Percentiles rank a stretch among this genome's conserved stretches.
phyloP scores from a whole-genome alignment of 306 rosid species.

The Sophora flavescens region DNA sequence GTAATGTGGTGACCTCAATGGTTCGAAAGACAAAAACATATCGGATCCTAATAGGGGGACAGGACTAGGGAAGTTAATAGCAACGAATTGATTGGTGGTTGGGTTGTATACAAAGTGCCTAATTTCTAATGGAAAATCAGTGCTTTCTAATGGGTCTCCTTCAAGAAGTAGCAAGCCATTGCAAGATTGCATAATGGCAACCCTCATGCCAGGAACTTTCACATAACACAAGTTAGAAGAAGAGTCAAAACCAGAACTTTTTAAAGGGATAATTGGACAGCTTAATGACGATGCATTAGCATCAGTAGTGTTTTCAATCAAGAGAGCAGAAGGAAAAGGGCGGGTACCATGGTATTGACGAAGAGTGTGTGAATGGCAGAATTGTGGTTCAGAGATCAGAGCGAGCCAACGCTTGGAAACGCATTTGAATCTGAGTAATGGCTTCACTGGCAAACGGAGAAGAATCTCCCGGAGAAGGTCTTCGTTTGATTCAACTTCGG shows the following conservation, averaged over 20 bases:
- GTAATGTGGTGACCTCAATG: conserved; percentile 11
- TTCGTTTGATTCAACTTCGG: not conserved
- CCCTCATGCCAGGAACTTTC: not conserved
- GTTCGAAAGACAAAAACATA: conserved; percentile 20
- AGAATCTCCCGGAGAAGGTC: conserved; percentile 4
- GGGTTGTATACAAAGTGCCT: conserved; percentile 4
- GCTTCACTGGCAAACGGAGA: not conserved
- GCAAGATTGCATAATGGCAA: not conserved
- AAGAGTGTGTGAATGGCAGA: conserved; percentile 24
- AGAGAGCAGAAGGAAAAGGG: not conserved
- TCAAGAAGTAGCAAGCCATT: conserved; percentile 10
- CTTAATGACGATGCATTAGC: not conserved
- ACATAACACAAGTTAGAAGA: not conserved
- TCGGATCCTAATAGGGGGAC: not conserved
- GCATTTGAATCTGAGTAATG: conserved; percentile 22
- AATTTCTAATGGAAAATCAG: not conserved
- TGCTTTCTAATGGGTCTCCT: not conserved
- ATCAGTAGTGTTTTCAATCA: not conserved
- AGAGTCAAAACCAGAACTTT: not conserved
- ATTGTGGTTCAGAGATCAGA: conserved; percentile 15
- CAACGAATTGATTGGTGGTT: not conserved
- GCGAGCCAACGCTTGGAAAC: not conserved
- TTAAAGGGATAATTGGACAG: not conserved
- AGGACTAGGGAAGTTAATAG: not conserved
- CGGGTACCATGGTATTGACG: not conserved